A percentile compares a stretch with the other conserved stretches of the same genome.
Conservation (phyloP, 2,329 filamentous ascomycete genomes). For the Phaeosphaeriaceae sp. region DNA sequence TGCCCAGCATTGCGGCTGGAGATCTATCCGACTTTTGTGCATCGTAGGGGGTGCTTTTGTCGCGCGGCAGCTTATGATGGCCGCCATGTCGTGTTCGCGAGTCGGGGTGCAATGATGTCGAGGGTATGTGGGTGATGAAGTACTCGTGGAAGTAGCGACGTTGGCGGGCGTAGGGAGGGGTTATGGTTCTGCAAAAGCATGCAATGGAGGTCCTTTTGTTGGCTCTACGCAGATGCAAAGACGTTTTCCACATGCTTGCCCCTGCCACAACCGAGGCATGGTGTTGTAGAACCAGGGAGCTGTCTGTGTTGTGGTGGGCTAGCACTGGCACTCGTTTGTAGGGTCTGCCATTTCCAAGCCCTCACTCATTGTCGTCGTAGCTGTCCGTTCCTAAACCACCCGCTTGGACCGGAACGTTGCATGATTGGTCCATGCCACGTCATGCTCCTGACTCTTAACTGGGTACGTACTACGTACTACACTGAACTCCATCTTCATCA, state of each 20-base stretch:
- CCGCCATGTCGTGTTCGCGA: constrained; percentile 67
- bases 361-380: constrained; percentile 17
- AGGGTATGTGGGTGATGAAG: constrained; percentile 94
- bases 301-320: constrained; percentile 36
- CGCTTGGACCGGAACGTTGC: constrained; percentile 17
- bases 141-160: constrained; percentile 81
- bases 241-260: constrained; percentile 49
- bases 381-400: constrained; percentile 24
- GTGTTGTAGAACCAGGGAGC: constrained; percentile 29
- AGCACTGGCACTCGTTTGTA: background rate
- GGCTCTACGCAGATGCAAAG: constrained; percentile 36
- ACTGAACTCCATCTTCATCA: background rate
- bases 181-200: constrained; percentile 13
- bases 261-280: constrained; percentile 41
- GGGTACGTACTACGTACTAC: no score
- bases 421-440: constrained; percentile 18
- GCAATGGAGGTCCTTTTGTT: constrained; percentile 27
- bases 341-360: constrained; percentile 28
- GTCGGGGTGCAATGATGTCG: constrained; percentile 90
- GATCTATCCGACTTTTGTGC: constrained; percentile 45
- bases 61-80: constrained; percentile 85
- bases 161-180: constrained; percentile 23
- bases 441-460: background rate
- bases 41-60: constrained; percentile 80
- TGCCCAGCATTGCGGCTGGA: constrained; percentile 46